Conservation (phyloP, 345 rosid genomes). For the Eucalyptus erythrocorys region DNA sequence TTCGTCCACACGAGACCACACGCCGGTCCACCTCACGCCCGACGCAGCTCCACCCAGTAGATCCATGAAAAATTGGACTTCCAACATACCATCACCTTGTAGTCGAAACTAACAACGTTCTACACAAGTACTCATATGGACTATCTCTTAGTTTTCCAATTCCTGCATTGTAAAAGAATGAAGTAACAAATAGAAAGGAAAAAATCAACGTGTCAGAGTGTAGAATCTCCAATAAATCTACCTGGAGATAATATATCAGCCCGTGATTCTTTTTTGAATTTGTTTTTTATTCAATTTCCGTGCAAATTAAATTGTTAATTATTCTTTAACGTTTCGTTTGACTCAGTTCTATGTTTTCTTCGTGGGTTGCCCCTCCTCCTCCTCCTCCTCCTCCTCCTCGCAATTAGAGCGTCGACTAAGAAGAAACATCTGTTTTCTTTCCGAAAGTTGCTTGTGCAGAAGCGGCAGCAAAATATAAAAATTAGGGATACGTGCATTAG, state of each 20-base stretch:
- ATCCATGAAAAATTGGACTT: not conserved
- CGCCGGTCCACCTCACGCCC: not conserved
- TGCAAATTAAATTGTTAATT: not conserved
- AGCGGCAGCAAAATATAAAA: not conserved
- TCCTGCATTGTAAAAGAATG: too few relatives aligned
- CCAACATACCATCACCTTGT: not conserved
- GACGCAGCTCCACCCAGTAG: not conserved
- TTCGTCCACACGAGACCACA: not conserved
- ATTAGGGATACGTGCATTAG: too few relatives aligned
- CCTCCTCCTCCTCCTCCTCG: not conserved
- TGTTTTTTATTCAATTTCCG: not conserved
- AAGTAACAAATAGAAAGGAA: too few relatives aligned
- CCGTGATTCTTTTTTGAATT: too few relatives aligned
- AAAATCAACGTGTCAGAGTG: too few relatives aligned
- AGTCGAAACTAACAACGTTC: not conserved
- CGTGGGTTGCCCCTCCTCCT: too few relatives aligned
- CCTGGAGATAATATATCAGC: too few relatives aligned
- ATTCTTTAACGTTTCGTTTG: not conserved
- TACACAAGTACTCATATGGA: not conserved
- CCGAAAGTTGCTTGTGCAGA: not conserved
- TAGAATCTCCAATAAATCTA: too few relatives aligned
- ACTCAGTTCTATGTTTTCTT: not conserved
- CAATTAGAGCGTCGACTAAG: not conserved
- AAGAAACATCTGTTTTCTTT: not conserved
- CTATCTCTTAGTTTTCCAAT: too few relatives aligned